Base-by-base conservation (phyloP, 106 monocot genomes). In the Apostasia ramifera region DNA sequence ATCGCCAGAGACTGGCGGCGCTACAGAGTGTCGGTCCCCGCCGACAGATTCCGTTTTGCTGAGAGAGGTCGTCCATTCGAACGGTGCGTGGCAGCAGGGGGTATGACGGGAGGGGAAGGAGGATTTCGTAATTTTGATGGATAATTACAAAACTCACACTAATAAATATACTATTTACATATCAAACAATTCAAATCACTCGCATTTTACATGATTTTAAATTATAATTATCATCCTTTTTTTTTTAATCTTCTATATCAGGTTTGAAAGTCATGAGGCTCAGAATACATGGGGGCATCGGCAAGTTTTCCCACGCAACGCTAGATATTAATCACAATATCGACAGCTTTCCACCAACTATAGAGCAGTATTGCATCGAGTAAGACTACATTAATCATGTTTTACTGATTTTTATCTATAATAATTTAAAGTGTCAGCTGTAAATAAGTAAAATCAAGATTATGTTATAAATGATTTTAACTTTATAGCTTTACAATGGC, bases 31-130 rank as follows among this genome's bases (percentile, higher is more conserved):
- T 43, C n/a, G 6, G n/a, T 44, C 67, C 1, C 48, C 63, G 9
- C 15, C 1, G 53, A 9, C 8, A 38, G 71, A 70, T 1, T 89
- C 85, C 58, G 58, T 64, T 48, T 39, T 82, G 14, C 62, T 90
- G 48, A 64, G 89, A 72, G 73, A 85, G 71, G 69, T 85, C 6
- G 67, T 85, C 41, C 85, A 90, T 73, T 70, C 66, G 2, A 78
- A 85, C 57, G 82, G 85, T 85, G 41, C 6, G 49, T 53, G 26
- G 26, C 26, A n/a, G 59, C 4, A 46, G 8, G 3, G 6, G 1
- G 6, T 44, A 4, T 13, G 5, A 44, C 26, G 8, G 1, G 15
- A 15, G 7, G 2, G 38, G 8, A 40, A 7, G 38, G 11, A 45
- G 0, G 14, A 59, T 1, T 47, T 39, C 1, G 2, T 10, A 12